Conservation (phyloP, 805 yeast genomes). For the Candida vaughaniae region DNA sequence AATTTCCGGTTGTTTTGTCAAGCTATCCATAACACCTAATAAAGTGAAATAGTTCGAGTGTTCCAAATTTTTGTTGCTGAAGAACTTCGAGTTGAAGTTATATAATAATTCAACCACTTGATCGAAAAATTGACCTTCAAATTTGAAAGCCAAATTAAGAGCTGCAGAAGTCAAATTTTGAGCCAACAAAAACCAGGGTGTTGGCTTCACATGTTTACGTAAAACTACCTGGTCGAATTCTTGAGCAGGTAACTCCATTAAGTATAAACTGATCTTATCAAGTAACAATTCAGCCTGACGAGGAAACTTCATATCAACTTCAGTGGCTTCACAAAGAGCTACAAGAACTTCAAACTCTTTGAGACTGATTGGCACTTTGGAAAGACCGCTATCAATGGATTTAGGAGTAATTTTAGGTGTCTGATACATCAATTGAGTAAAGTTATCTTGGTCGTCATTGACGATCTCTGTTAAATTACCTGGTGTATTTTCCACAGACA, state of each 20-base stretch:
- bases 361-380: conserved; percentile 43
- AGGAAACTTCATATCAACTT: conserved; percentile 24
- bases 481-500: conserved; percentile 27
- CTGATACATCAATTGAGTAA: conserved; percentile 18
- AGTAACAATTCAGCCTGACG: conserved; percentile 43
- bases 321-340: conserved; percentile 50
- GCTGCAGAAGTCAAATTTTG: conserved; percentile 34
- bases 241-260: conserved; percentile 46
- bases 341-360: conserved; percentile 56
- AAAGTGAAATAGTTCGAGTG: conserved; percentile 35
- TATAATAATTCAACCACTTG: conserved; percentile 26
- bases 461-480: conserved; percentile 8
- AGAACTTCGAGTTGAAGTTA: conserved; percentile 26
- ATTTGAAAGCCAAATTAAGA: conserved; percentile 26
- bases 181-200: conserved; percentile 38
- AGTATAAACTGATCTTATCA: conserved; percentile 46
- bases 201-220: conserved; percentile 22
- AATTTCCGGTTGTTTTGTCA: conserved; percentile 25
- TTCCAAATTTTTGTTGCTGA: conserved; percentile 20
- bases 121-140: conserved; percentile 19
- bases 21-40: conserved; percentile 34
- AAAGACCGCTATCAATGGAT: conserved; percentile 12
- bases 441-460: conserved; percentile 13
- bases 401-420: conserved; percentile 2
- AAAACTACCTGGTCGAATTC: conserved; percentile 38